Base-by-base conservation (phyloP, 2,329 filamentous ascomycete genomes). In the Clarireedia hainanense region DNA sequence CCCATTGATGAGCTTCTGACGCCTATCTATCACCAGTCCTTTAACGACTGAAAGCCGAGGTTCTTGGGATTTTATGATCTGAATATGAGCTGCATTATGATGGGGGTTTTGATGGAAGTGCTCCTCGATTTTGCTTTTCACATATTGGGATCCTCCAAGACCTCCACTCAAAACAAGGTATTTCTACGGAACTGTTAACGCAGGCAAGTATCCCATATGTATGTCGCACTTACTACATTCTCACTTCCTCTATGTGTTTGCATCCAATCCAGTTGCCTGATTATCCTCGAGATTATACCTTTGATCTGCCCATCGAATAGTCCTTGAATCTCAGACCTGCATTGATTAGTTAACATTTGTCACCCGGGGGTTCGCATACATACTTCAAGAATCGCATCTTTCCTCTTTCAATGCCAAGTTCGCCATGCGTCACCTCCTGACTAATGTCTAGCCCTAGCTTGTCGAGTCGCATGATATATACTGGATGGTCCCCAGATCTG, bases 11-110 rank as follows among this genome's bases (percentile, higher is more conserved):
- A 77, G 68, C 48, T 72, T 76, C 43, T 78, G 74, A n/a, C 79
- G 68, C 10, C 77, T 71, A 49, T 81, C 77, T 2, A 74, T 68
- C 1, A 81, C 73, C 2, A 80, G 66, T 0, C 79, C 78, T 58
- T 78, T 77, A 43, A 78, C 77, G 1, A 81, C 78, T 5, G 78
- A 77, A 0, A 81, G 74, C 54, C 80, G 77, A 0, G 79, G 78
- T 47, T 81, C 78, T 7, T 75, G 73, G 2, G 73, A 74, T 7
- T 73, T 73, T 3, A 76, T 59, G 15, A 77, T 73, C 36, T 69
- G 65, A 27, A 73, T 64, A 7, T 68, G 61, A 9, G 60, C 59
- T 4, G 73, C 70, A 52, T 69, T 73, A 3, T 68, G 67, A 47
- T 75, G 73, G 2, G 64, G 63, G 6, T 67, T 64, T 4, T 51